Conservation (phyloP, 257 asterid species). For the Cynanchum wilfordii region DNA sequence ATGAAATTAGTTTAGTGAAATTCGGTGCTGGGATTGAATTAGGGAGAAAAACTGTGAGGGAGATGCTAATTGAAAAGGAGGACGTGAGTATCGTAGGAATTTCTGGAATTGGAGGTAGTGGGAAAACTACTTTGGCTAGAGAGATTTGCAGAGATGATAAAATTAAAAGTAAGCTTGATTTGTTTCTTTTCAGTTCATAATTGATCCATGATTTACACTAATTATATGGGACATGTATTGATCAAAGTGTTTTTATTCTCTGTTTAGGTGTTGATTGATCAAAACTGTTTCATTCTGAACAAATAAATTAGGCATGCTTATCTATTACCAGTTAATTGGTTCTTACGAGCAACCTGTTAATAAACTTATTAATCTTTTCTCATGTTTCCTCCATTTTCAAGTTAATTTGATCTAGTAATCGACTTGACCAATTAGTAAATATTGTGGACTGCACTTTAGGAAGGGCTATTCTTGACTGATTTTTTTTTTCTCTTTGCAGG, state of each 20-base stretch:
- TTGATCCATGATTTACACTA: background rate
- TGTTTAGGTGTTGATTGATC: background rate
- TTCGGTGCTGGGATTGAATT: conserved; percentile 67
- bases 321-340: background rate
- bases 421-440: background rate
- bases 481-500: conserved; percentile 38
- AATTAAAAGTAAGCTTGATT: conserved; percentile 44
- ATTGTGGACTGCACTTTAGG: background rate
- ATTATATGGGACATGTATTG: background rate
- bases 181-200: background rate
- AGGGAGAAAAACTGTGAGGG: conserved; percentile 67
- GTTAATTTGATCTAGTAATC: background rate
- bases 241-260: background rate
- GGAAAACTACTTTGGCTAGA: conserved; percentile 90
- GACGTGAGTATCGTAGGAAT: conserved; percentile 46
- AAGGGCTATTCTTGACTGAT: background rate
- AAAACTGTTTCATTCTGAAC: background rate
- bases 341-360: background rate
- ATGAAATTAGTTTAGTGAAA: conserved; percentile 54
- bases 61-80: conserved; percentile 44
- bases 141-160: conserved; percentile 70
- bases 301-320: background rate
- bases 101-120: conserved; percentile 87
- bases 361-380: background rate
- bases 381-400: background rate